phyloP scores from a whole-genome alignment of 2,329 filamentous ascomycete species.

The Onygenales sp. region DNA sequence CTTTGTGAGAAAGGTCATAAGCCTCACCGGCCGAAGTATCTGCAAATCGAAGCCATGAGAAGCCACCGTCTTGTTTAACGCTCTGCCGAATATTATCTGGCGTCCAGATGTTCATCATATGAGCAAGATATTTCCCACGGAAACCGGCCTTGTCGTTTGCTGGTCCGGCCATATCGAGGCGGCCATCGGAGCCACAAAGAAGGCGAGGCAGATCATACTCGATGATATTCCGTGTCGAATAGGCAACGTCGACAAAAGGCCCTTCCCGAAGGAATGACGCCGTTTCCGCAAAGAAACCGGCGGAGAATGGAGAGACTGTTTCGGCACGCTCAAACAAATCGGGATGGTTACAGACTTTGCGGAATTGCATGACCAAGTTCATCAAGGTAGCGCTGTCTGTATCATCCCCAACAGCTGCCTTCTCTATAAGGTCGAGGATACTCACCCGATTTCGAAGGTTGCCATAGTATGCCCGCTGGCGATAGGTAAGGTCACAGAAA shows the following conservation, averaged over 20 bases:
- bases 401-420: conserved; percentile 87
- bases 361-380: conserved; percentile 99
- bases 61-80: conserved; percentile 48
- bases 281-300: conserved; percentile 85
- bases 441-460: conserved; percentile 95
- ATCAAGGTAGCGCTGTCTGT: conserved; percentile 92
- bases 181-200: conserved; percentile 71
- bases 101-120: conserved; percentile 85
- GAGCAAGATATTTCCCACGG: conserved; percentile 62
- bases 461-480: conserved; percentile 85
- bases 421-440: conserved; percentile 97
- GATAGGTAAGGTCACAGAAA: conserved; percentile 93
- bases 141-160: conserved; percentile 72
- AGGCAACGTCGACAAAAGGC: conserved; percentile 65
- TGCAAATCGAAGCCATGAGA: conserved; percentile 85
- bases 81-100: conserved; percentile 66
- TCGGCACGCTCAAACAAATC: conserved; percentile 94
- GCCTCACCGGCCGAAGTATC: conserved; percentile 67
- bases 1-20: conserved; percentile 57
- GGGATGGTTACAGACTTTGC: conserved; percentile 97
- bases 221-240: conserved; percentile 79
- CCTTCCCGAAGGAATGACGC: conserved; percentile 92
- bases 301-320: conserved; percentile 74
- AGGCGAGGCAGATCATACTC: conserved; percentile 74
- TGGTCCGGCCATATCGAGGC: conserved; percentile 62